Base-by-base conservation (phyloP, 2,329 filamentous ascomycete genomes). In the Ustulina deusta region DNA sequence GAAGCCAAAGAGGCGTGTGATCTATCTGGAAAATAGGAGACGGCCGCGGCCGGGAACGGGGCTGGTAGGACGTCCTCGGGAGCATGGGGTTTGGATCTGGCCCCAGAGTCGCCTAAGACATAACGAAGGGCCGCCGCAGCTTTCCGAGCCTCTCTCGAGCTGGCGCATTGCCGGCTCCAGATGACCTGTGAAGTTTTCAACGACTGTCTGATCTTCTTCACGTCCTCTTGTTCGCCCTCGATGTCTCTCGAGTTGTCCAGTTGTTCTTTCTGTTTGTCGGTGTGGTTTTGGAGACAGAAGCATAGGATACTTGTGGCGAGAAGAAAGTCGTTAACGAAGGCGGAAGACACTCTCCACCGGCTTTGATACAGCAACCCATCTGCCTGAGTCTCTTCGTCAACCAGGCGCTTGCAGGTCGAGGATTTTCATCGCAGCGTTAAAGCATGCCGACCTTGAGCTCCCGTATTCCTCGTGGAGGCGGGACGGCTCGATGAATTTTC, bases 101-200 rank as follows among this genome's bases (percentile, higher is more conserved):
- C 13, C 20, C 44, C 9, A n/a, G 48, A 44, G 27, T 46, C 38
- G 13, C n/a, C 27, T n/a, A 61, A 27, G 15, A 61, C 59, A 36
- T 61, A 55, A 44, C 38, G 59, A 36, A 61, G 49, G n/a, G 59
- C 59, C 5, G 59, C 49, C 46, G 15, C 6, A 17, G 49, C 59
- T 46, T 55, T 61, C 17, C 59, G 25, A 20, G 59, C 48, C 48
- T 61, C 59, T 22, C 46, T 52, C 3, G 58, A 61, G 34, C 6
- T 46, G 22, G 11, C 48, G n/a, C 48, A 61, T 36, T 61, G 59
- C 36, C 48, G 46, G 59, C 59, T 44, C 59, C 59, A 61, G 36
- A 54, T 52, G 13, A 13, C 49, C n/a, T 54, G 17, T 17, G 59
- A 61, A 54, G 59, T 25, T 34, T n/a, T 25, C 27, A 61, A 44